Base-by-base conservation (phyloP, 805 yeast genomes). In the Saccharomycopsis guyanensis region DNA sequence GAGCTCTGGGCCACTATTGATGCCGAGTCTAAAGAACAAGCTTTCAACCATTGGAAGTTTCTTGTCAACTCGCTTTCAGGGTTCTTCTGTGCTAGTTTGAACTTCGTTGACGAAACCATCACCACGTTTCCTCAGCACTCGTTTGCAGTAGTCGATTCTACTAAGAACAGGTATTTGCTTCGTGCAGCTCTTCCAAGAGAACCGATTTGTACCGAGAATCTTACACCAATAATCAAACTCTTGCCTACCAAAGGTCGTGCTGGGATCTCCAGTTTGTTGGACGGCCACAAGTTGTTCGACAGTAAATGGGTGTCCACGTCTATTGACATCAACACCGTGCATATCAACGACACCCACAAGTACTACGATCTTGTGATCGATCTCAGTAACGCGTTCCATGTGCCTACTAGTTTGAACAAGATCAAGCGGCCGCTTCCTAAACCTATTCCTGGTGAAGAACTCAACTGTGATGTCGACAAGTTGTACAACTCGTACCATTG, bases 291-390 rank as follows among this genome's bases (percentile, higher is more conserved):
- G 57, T 75, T 87, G 6, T 93, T 88, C 62, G 95, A 88, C 58
- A 80, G 96, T 0, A 78, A 81, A 52, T 93, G 97, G 97, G 96
- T 89, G 54, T 78, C 89, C 35, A 82, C 93, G 87, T 75, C 96
- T 2, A 77, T 93, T 39, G 97, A 91, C 60, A 71, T 91, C 22
- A 64, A 65, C 15, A 79, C 87, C 0, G 65, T 64, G 10, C 79
- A 88, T 54, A 65, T 61, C 20, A 64, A 57, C 3, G 57, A 51
- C 2, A 48, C 25, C 15, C 38, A 19, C 15, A 6, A 41, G 12
- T 60, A 64, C 37, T 73, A 74, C 56, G 60, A 67, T 18, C 70
- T 87, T 77, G 66, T 72, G 22, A 89, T 86, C 53, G 66, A 75
- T 22, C 78, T 91, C 19, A 82, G 82, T 54, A 71, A 81, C 44